phyloP scores from a whole-genome alignment of 2,329 filamentous ascomycete genomes.

The Epichloe uncinata region DNA sequence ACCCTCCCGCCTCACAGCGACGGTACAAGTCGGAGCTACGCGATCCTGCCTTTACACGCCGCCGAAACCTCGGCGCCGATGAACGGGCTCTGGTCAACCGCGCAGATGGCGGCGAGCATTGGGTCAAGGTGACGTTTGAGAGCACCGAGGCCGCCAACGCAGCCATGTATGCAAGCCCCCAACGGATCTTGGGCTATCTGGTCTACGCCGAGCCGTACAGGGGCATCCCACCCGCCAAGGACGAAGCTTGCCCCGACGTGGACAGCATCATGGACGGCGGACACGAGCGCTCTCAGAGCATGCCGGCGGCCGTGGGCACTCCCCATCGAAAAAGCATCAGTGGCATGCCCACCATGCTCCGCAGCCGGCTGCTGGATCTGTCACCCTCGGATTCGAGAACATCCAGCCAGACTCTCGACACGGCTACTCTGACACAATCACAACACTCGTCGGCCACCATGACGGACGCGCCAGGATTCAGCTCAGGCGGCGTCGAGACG shows the following conservation, averaged over 20 bases:
- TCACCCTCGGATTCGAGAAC: conserved; percentile 32
- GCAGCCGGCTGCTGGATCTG: conserved; percentile 24
- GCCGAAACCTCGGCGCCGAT: conserved; percentile 50
- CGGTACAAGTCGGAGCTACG: conserved; percentile 64
- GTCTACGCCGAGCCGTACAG: conserved; percentile 60
- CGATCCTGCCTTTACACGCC: conserved; percentile 56
- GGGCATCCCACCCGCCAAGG: conserved; percentile 48
- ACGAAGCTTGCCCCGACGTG: conserved; percentile 47
- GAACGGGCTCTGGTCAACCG: conserved; percentile 69
- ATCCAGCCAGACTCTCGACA: conserved; percentile 46
- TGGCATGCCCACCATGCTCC: conserved; percentile 22
- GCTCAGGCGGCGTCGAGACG: conserved; percentile 11
- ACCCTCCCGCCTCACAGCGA: conserved; percentile 57
- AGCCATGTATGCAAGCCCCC: conserved; percentile 56
- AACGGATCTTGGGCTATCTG: conserved; percentile 55
- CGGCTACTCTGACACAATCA: conserved; percentile 33
- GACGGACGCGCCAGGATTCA: conserved; percentile 17
- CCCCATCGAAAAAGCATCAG: conserved; percentile 15
- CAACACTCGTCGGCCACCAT: conserved; percentile 31
- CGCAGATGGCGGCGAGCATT: conserved; percentile 75
- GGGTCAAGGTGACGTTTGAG: conserved; percentile 81
- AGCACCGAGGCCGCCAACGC: conserved; percentile 57
- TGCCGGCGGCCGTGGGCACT: conserved; percentile 17
- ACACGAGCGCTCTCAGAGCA: conserved; percentile 21
- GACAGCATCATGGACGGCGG: conserved; percentile 23